phyloP scores from a whole-genome alignment of 805 yeast species.

The Wickerhamomyces bisporus region DNA sequence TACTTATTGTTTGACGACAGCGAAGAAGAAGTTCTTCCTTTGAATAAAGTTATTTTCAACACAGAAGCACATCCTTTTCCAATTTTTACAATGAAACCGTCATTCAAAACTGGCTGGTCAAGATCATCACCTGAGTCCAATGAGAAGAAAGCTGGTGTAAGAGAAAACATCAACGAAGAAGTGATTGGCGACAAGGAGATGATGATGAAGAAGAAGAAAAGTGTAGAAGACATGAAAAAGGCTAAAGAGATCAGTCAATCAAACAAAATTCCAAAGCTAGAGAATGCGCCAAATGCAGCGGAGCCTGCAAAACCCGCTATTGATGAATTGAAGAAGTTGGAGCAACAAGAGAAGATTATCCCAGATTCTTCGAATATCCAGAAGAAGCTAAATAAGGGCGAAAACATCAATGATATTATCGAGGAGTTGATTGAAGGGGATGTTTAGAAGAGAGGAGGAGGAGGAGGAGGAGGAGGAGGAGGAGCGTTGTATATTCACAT shows the following conservation, averaged over 20 bases:
- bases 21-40: conserved; percentile 54
- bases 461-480: background rate
- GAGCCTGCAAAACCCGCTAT: conserved; percentile 22
- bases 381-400: conserved; percentile 8
- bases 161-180: conserved; percentile 13
- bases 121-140: conserved; percentile 25
- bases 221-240: background rate
- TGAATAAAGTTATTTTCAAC: conserved; percentile 71
- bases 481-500: conserved; percentile 39
- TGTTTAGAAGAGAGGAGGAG: background rate
- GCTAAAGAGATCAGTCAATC: background rate
- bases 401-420: conserved; percentile 11
- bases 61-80: conserved; percentile 96
- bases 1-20: conserved; percentile 69
- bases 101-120: conserved; percentile 59
- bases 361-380: conserved; percentile 4
- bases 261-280: conserved; percentile 1
- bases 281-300: conserved; percentile 18
- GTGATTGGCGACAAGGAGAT: too few relatives aligned
- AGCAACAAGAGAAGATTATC: conserved; percentile 3
- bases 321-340: conserved; percentile 15
- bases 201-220: too few relatives aligned
- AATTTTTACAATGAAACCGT: conserved; percentile 45
- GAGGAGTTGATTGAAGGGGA: conserved; percentile 14
- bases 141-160: conserved; percentile 24